Percentiles rank a stretch among this genome's conserved stretches.
phyloP scores from a whole-genome alignment of 768 basidiomycete species.

The Phylloporus sp. region DNA sequence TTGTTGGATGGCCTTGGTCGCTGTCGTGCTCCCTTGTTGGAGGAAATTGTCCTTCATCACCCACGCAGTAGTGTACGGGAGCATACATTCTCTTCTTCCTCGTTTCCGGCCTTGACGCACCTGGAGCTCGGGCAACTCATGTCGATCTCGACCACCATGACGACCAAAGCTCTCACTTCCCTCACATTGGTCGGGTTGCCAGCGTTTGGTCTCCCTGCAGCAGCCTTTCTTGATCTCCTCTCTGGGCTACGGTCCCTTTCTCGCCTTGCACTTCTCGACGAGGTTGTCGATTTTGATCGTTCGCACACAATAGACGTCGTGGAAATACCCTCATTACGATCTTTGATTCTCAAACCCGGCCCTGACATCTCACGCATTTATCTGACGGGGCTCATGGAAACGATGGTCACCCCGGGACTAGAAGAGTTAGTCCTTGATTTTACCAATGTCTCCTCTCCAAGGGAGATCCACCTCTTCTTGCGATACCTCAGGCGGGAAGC shows the following conservation, averaged over 20 bases:
- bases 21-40: constrained; percentile 21
- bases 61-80: constrained; percentile 10
- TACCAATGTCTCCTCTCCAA: constrained; percentile 18
- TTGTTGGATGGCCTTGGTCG: constrained; percentile 21
- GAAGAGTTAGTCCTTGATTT: constrained; percentile 26
- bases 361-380: constrained; percentile 27
- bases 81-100: constrained; percentile 13
- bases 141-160: constrained; percentile 16
- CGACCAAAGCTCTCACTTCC: constrained; percentile 15
- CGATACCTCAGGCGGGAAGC: constrained; percentile 24
- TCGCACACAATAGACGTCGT: constrained; percentile 5
- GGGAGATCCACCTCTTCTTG: constrained; percentile 28
- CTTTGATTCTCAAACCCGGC: constrained; percentile 21
- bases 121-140: constrained; percentile 21
- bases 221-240: constrained; percentile 20
- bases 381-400: constrained; percentile 22
- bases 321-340: constrained; percentile 19
- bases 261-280: constrained; percentile 22
- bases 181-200: constrained; percentile 25
- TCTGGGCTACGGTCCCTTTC: constrained; percentile 20
- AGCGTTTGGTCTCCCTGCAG: constrained; percentile 18
- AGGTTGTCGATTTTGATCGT: constrained; percentile 26
- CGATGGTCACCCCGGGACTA: constrained; percentile 21
- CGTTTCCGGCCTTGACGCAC: constrained; percentile 19
- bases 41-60: constrained; percentile 25